Conservation (phyloP, 108 stramenopile genomes). For the Skeletonema costatum region DNA sequence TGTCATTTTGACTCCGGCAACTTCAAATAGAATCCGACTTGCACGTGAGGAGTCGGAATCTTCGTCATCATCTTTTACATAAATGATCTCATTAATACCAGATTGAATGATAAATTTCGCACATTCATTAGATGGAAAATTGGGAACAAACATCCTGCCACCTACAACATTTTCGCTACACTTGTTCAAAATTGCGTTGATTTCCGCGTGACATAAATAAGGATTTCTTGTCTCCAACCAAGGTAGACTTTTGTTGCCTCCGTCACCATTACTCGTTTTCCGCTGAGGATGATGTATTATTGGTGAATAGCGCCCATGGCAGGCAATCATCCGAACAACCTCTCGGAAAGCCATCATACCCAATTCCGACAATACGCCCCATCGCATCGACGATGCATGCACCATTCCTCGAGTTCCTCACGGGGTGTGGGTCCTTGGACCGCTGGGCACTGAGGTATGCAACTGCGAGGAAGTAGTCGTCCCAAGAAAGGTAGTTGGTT, state of each 20-base stretch:
- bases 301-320: conserved; percentile 70
- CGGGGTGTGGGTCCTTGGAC: conserved; percentile 90
- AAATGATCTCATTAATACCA: conserved; percentile 89
- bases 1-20: conserved; percentile 76
- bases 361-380: conserved; percentile 94
- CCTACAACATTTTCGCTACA: conserved; percentile 69
- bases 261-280: conserved; percentile 5
- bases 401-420: conserved; percentile 61
- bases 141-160: conserved; percentile 83
- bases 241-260: conserved; percentile 2
- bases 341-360: conserved; percentile 97
- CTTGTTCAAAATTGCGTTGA: conserved; percentile 86
- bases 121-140: conserved; percentile 95
- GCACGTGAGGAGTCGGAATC: conserved; percentile 66
- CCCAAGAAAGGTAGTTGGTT: conserved; percentile 87
- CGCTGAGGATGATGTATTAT: conserved; percentile 2
- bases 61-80: conserved; percentile 58
- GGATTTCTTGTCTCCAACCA: conserved; percentile 89
- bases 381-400: conserved; percentile 77
- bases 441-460: conserved; percentile 89
- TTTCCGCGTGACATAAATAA: conserved; percentile 90
- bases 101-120: conserved; percentile 97
- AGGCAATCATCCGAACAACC: conserved; percentile 90
- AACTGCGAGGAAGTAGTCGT: conserved; percentile 96
- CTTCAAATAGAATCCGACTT: conserved; percentile 83